Percentiles rank a stretch among this genome's conserved stretches.
These are phyloP conservation scores for Musa acuminata DNA, from an alignment of 176 grass and related monocot species.

Conservation along the genomic window DNA sequence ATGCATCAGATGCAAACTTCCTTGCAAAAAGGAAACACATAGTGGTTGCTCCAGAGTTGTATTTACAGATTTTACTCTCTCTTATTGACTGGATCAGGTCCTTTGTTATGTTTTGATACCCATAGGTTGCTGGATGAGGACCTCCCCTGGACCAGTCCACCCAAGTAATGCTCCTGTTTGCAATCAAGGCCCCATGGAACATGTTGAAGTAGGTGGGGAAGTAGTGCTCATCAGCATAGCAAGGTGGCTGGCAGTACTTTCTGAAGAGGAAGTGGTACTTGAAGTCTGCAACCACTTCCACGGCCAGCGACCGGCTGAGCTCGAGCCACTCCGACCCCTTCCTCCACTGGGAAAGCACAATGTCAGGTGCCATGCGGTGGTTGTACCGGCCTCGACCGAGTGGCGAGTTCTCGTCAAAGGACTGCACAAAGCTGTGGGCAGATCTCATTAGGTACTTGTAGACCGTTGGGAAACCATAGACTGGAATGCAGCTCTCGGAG, in stretches of 20 bases:
- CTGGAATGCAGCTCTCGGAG: constrained; percentile 1
- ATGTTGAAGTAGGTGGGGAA: constrained; percentile 7
- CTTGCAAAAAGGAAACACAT: constrained; percentile 2
- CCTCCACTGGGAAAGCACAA: constrained; percentile 1
- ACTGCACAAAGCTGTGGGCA: neutral
- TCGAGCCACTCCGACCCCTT: neutral
- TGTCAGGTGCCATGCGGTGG: neutral
- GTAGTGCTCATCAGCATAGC: neutral
- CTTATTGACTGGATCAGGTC: neutral
- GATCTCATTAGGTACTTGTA: neutral
- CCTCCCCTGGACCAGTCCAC: neutral
- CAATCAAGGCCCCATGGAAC: neutral
- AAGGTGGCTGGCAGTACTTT: neutral
- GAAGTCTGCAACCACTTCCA: neutral
- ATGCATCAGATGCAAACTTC: constrained; percentile 8
- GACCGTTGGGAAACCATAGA: neutral
- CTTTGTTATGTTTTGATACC: neutral
- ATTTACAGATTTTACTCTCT: neutral
- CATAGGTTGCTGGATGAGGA: neutral
- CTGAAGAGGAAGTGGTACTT: neutral
- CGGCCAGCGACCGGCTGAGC: neutral
- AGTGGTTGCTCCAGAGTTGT: neutral
- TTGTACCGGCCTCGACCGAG: neutral
- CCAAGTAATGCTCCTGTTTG: constrained; percentile 3
- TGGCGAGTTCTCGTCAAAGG: neutral